Percentiles rank a stretch among this genome's conserved stretches.
phyloP scores from a whole-genome alignment of 148 eudicot species.

The Polygonum maritimum region DNA sequence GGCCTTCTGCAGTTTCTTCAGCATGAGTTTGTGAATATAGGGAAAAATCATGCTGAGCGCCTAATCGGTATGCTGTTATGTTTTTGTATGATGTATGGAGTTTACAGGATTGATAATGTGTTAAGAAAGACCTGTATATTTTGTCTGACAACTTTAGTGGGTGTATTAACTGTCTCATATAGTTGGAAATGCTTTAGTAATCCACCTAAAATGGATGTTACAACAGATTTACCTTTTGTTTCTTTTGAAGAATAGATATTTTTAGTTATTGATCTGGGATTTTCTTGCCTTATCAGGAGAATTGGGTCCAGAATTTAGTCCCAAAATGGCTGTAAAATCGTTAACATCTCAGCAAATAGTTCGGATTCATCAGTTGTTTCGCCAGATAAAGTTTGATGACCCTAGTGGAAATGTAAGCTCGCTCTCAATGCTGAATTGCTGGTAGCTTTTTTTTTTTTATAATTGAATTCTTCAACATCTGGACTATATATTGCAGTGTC shows the following conservation, averaged over 20 bases:
- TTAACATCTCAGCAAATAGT: conserved; percentile 87
- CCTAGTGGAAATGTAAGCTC: conserved; percentile 94
- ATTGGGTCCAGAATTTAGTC: conserved; percentile 86
- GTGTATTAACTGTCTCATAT: not conserved
- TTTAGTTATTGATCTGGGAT: not conserved
- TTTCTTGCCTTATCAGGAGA: conserved; percentile 45
- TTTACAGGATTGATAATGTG: not conserved
- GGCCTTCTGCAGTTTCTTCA: conserved; percentile 88
- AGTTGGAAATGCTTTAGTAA: not conserved
- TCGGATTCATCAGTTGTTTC: conserved; percentile 97
- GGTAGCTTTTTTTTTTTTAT: not conserved
- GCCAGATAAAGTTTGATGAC: conserved; percentile 97
- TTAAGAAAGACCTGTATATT: not conserved
- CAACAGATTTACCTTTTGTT: not conserved
- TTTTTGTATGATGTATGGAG: not conserved
- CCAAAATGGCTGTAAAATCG: conserved; percentile 86
- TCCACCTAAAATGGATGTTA: not conserved
- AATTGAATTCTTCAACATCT: conserved; percentile 1
- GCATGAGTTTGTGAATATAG: conserved; percentile 90
- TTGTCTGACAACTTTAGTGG: not conserved
- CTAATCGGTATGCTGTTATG: conserved; percentile 55
- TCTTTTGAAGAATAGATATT: not conserved
- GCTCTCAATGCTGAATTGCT: conserved; percentile 1
- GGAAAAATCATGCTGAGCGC: conserved; percentile 85
- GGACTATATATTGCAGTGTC: conserved; percentile 52